Evolutionary conservation across 2,329 filamentous ascomycete species (phyloP).

Genomic region (Westerdykella sp.): DNA sequence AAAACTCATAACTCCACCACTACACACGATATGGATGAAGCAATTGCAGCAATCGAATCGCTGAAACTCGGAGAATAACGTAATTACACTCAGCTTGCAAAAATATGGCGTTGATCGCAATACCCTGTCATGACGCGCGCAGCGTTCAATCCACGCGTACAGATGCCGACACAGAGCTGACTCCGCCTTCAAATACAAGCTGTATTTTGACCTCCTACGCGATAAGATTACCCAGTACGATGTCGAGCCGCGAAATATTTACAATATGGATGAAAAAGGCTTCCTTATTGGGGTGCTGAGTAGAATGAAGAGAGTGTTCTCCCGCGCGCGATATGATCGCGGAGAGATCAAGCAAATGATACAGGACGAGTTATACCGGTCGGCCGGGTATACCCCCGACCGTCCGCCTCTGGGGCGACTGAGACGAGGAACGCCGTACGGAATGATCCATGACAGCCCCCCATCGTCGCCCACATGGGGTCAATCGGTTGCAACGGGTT

Average conservation of each 20-base stretch:
- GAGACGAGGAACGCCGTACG: too few species aligned
- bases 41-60: slow-evolving; percentile 5
- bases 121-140: slow-evolving; percentile 1
- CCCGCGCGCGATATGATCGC: too few species aligned
- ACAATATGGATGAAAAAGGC: slow-evolving; percentile 1
- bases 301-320: slow-evolving; percentile 5
- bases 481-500: too few species aligned
- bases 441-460: too few species aligned
- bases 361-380: too few species aligned
- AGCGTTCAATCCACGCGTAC: background rate
- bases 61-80: slow-evolving; percentile 2
- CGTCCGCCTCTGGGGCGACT: too few species aligned
- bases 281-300: slow-evolving; percentile 1
- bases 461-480: too few species aligned
- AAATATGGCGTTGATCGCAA: slow-evolving; percentile 4
- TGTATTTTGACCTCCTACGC: slow-evolving; percentile 9
- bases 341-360: too few species aligned
- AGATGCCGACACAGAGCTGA: slow-evolving; percentile 14
- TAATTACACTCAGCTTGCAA: slow-evolving; percentile 2
- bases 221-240: background rate
- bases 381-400: too few species aligned
- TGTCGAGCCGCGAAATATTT: background rate
- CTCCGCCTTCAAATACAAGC: slow-evolving; percentile 10
- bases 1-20: slow-evolving; percentile 4
- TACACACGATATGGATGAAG: slow-evolving; percentile 7